A percentile compares a stretch with the other conserved stretches of the same genome.
Conservation (phyloP, 352 stramenopile genomes). For the Phytophthora nicotianae region DNA sequence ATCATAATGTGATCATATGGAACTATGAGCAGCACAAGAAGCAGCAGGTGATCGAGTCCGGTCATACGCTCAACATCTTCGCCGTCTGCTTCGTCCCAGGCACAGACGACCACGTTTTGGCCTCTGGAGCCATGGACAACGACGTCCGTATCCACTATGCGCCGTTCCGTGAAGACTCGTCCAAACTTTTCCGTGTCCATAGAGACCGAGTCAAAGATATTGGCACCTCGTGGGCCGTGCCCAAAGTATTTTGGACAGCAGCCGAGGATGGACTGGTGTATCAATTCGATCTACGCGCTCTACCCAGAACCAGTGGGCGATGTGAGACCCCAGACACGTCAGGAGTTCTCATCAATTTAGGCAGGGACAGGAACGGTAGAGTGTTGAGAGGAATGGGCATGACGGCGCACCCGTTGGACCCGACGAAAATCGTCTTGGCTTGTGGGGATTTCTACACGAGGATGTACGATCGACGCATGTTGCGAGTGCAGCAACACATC, state of each 20-base stretch:
- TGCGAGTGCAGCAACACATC: constrained; percentile 49
- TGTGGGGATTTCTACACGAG: constrained; percentile 84
- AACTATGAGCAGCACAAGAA: constrained; percentile 65
- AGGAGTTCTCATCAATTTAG: constrained; percentile 70
- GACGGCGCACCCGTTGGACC: constrained; percentile 67
- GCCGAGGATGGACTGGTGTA: constrained; percentile 86
- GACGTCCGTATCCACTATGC: constrained; percentile 89
- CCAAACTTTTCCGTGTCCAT: constrained; percentile 76
- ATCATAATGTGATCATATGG: constrained; percentile 82
- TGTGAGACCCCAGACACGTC: constrained; percentile 44
- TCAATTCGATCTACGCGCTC: constrained; percentile 78
- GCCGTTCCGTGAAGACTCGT: constrained; percentile 68
- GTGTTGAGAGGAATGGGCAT: constrained; percentile 76
- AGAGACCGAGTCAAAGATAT: constrained; percentile 85
- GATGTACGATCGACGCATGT: constrained; percentile 81
- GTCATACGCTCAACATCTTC: constrained; percentile 88
- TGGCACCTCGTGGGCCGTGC: constrained; percentile 58
- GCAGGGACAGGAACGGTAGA: constrained; percentile 49
- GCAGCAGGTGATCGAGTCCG: constrained; percentile 68
- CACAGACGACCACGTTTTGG: constrained; percentile 82
- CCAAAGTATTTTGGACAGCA: constrained; percentile 86
- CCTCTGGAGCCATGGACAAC: constrained; percentile 79
- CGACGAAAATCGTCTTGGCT: constrained; percentile 72
- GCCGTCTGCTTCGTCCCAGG: constrained; percentile 84
- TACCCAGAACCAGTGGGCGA: constrained; percentile 46